These are phyloP conservation scores for Fusarium avenaceum DNA, from an alignment of 2,329 filamentous ascomycete genomes.

Conservation along the genomic window DNA sequence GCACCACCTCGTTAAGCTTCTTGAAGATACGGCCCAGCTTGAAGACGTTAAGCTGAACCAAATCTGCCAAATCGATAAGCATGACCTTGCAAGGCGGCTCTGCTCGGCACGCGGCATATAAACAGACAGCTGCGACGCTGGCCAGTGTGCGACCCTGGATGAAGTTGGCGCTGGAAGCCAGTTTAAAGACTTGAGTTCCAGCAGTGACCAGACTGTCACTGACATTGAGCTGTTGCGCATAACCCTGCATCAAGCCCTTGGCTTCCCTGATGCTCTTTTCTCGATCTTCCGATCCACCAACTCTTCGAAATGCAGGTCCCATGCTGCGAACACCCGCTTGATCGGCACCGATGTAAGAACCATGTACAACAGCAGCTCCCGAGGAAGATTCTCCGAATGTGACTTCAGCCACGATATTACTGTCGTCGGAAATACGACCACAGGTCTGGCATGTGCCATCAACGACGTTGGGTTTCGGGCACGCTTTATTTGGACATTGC, in stretches of 20 bases:
- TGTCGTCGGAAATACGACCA: constrained; percentile 85
- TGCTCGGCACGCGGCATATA: constrained; percentile 89
- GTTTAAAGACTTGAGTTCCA: constrained; percentile 80
- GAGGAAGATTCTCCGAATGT: constrained; percentile 89
- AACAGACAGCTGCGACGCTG: constrained; percentile 88
- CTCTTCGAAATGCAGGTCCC: constrained; percentile 72
- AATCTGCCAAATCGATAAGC: constrained; percentile 95
- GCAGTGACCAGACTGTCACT: constrained; percentile 73
- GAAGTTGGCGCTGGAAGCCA: constrained; percentile 81
- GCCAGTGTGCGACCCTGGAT: constrained; percentile 87
- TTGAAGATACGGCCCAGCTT: constrained; percentile 92
- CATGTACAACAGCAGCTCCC: constrained; percentile 91
- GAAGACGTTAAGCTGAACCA: constrained; percentile 88
- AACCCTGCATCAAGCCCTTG: constrained; percentile 70
- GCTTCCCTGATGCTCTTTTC: constrained; percentile 72
- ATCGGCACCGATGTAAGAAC: constrained; percentile 87
- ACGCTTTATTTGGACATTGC: constrained; percentile 71
- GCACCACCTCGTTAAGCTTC: constrained; percentile 78
- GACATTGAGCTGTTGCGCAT: constrained; percentile 71
- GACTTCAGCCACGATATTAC: constrained; percentile 92
- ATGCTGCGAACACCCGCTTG: constrained; percentile 82
- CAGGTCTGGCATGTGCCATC: constrained; percentile 84
- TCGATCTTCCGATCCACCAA: constrained; percentile 70
- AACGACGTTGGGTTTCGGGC: constrained; percentile 71
- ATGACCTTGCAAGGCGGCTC: constrained; percentile 85